Base-by-base conservation (phyloP, 345 rosid species). In the Aquilaria yunnanensis region DNA sequence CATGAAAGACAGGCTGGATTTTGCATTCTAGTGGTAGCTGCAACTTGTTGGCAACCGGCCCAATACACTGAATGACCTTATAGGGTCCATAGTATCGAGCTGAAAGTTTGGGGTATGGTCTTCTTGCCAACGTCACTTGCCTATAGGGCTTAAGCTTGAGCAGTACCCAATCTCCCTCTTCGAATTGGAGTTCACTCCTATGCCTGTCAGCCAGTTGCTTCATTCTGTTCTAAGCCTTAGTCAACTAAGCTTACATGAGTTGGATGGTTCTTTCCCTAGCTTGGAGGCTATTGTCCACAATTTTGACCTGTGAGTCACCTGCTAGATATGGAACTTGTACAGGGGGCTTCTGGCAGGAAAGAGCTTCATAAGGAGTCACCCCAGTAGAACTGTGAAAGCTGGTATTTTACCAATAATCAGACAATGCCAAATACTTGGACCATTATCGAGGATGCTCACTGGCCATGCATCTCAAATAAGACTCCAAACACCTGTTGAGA, bases 401-500 rank as follows among this genome's bases (percentile, higher is more conserved):
- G 5, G 43, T 37, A 8, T 37, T 37, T 0, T 37, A 37, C 43
- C 43, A 37, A 37, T 4, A 37, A 4, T 37, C 43, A 4, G 37
- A 9, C 1, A 59, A 10, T 7, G 63, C 16, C 5, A 66, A 14
- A 32, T 47, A 66, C 8, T 30, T 32, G 14, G 49, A 3, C 64
- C 57, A 59, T 3, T 34, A 10, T 0, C 11, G 2, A 1, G 55
- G 57, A 3, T 31, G 12, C 32, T 66, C 32, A 1, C 47, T 33
- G 0, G 14, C 41, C 64, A 66, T 58, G 23, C 51, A 57, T 12
- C 57, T 14, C 30, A 66, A 34, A n/a, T 66, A 66, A 6, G 50
- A 31, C 49, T 66, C 64, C 51, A 66, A 10, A 49, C 70, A 49
- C 13, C 57, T n/a, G 23, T 55, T 65, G 4, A 65, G 45, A 8